A percentile compares a stretch with the other conserved stretches of the same genome.
These are phyloP conservation scores for Clarireedia monteithiana DNA, from an alignment of 2,329 filamentous ascomycete genomes.

Conservation along the genomic window DNA sequence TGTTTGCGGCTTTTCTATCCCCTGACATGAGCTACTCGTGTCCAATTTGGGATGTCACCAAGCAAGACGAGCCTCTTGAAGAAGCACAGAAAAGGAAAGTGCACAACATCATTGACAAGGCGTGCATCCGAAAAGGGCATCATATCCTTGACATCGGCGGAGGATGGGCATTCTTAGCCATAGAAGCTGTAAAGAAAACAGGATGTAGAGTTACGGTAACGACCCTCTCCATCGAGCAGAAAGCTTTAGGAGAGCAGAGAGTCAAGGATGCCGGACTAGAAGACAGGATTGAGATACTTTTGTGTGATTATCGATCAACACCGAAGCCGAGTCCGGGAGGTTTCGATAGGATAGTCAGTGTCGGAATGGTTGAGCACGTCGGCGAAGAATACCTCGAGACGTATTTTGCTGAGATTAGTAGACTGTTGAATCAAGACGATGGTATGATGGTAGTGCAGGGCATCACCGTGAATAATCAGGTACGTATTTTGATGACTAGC, in stretches of 20 bases:
- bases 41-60: slow-evolving; percentile 44
- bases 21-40: slow-evolving; percentile 67
- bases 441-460: slow-evolving; percentile 64
- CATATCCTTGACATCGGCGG: slow-evolving; percentile 66
- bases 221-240: slow-evolving; percentile 60
- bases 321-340: slow-evolving; percentile 37
- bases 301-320: slow-evolving; percentile 59
- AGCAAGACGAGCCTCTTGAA: slow-evolving; percentile 45
- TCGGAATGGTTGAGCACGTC: slow-evolving; percentile 69
- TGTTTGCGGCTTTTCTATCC: slow-evolving; percentile 63
- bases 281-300: slow-evolving; percentile 49
- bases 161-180: slow-evolving; percentile 65
- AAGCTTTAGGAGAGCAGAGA: slow-evolving; percentile 52
- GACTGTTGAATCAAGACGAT: slow-evolving; percentile 53
- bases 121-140: slow-evolving; percentile 50
- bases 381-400: slow-evolving; percentile 55
- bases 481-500: neutral
- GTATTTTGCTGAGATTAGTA: slow-evolving; percentile 55
- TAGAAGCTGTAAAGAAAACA: slow-evolving; percentile 54
- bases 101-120: slow-evolving; percentile 53
- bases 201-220: slow-evolving; percentile 61
- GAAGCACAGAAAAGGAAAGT: slow-evolving; percentile 59
- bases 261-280: slow-evolving; percentile 50
- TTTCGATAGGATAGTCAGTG: slow-evolving; percentile 63
- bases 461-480: slow-evolving; percentile 50